Evolutionary conservation across 1,284 basidiomycete genomes (phyloP).

Genomic region (Moesziomyces antarcticus): DNA sequence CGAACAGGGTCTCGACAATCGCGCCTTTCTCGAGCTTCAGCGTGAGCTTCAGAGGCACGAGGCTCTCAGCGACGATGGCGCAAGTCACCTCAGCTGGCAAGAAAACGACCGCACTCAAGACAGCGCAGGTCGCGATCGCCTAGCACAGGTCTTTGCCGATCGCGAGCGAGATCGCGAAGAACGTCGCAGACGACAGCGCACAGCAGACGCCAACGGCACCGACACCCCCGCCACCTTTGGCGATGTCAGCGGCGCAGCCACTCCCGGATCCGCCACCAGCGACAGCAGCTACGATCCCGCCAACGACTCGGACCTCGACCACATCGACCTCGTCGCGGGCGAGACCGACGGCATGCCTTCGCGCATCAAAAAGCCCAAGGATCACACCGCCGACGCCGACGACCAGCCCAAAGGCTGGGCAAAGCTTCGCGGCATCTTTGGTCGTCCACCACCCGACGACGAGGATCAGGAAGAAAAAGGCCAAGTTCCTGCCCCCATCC

Average conservation of each 20-base stretch:
- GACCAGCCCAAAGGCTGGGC: constrained; percentile 58
- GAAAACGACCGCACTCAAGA: constrained; percentile 15
- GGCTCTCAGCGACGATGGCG: constrained; percentile 35
- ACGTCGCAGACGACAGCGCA: constrained; percentile 18
- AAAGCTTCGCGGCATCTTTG: constrained; percentile 56
- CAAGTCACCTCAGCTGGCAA: constrained; percentile 28
- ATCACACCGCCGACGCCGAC: constrained; percentile 15
- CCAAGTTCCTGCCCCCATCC: constrained; percentile 10
- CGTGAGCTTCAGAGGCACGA: constrained; percentile 59
- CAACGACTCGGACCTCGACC: constrained; percentile 61
- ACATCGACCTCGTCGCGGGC: constrained; percentile 64
- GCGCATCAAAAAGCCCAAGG: constrained; percentile 36
- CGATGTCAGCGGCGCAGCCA: constrained; percentile 46
- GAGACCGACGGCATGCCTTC: constrained; percentile 66
- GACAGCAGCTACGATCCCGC: constrained; percentile 64
- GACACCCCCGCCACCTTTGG: constrained; percentile 22
- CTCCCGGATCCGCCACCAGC: constrained; percentile 48
- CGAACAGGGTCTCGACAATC: constrained; percentile 58
- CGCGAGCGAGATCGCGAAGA: constrained; percentile 36
- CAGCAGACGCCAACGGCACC: neutral
- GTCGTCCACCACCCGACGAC: constrained; percentile 34
- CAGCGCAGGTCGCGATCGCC: constrained; percentile 18
- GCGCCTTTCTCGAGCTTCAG: constrained; percentile 60
- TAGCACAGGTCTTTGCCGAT: constrained; percentile 34
- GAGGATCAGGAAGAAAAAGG: constrained; percentile 47